These are phyloP conservation scores for Eucalyptus lansdowneana DNA, from an alignment of 345 rosid genomes.

Conservation along the genomic window DNA sequence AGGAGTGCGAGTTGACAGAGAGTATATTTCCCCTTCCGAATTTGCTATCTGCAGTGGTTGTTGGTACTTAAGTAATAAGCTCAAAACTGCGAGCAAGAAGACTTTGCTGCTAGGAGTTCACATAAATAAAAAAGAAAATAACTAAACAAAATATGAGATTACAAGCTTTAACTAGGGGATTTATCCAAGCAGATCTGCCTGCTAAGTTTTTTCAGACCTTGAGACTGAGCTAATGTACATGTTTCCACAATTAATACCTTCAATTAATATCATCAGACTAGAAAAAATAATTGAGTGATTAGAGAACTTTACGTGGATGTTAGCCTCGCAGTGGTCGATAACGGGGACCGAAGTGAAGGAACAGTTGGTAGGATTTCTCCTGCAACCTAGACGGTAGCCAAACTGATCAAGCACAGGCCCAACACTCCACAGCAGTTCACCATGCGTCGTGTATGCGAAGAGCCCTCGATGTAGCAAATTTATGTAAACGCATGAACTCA, in stretches of 20 bases:
- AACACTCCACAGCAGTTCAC: constrained; percentile 58
- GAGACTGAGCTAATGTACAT: background rate
- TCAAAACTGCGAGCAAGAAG: background rate
- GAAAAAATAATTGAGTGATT: background rate
- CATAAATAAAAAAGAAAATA: background rate
- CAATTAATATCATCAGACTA: background rate
- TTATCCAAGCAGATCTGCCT: background rate
- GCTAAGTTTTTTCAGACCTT: background rate
- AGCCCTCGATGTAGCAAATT: constrained; percentile 47
- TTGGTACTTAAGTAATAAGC: background rate
- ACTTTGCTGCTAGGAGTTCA: background rate
- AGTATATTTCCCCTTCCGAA: constrained; percentile 65
- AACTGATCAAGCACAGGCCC: constrained; percentile 47
- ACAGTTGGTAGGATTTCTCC: constrained; percentile 39
- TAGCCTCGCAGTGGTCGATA: constrained; percentile 66
- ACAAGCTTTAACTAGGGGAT: background rate
- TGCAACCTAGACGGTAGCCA: constrained; percentile 66
- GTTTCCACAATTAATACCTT: background rate
- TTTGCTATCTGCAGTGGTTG: constrained; percentile 50
- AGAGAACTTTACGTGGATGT: constrained; percentile 45
- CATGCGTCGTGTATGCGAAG: constrained; percentile 30
- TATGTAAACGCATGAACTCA: constrained; percentile 49
- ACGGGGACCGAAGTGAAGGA: constrained; percentile 54
- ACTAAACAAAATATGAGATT: background rate
- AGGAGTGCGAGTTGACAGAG: constrained; percentile 52